These are phyloP conservation scores for Obelidium mucronatum DNA, from an alignment of 192 early-diverging fungal genomes.

Conservation along the genomic window DNA sequence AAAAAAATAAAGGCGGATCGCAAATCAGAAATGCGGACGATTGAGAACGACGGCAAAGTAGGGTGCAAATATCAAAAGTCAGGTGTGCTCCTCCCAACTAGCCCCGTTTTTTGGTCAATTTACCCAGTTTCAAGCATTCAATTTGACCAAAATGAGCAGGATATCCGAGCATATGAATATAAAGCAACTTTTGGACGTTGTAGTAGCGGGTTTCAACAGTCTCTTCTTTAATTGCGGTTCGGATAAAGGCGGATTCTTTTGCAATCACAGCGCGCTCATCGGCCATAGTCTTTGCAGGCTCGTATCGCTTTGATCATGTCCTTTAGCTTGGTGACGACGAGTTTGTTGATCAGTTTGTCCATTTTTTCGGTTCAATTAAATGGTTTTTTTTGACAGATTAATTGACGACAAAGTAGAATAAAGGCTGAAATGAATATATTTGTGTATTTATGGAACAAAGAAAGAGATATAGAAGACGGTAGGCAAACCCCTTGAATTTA, in stretches of 20 bases:
- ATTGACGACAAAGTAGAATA: too few relatives aligned
- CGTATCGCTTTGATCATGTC: constrained; percentile 98
- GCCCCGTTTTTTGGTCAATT: constrained; percentile 26
- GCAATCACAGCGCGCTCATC: constrained; percentile 99
- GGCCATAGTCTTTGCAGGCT: constrained; percentile 97
- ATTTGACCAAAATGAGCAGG: constrained; percentile 99
- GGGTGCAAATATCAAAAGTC: too few relatives aligned
- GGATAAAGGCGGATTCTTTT: constrained; percentile 92
- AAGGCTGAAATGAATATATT: neutral
- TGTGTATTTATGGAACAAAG: neutral
- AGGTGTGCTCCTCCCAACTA: too few relatives aligned
- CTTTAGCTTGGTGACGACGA: constrained; percentile 57
- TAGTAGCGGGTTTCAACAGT: constrained; percentile 87
- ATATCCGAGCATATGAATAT: constrained; percentile 98
- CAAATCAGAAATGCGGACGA: too few relatives aligned
- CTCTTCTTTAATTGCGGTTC: constrained; percentile 97
- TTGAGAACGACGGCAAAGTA: neutral
- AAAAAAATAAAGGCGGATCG: neutral
- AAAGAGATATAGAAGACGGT: neutral
- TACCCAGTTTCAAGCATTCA: constrained; percentile 94
- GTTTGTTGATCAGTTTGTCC: constrained; percentile 46
- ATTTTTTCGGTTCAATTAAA: neutral
- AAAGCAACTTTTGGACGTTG: constrained; percentile 96
- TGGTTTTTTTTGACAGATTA: too few relatives aligned
- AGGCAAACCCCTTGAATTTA: neutral